Conservation (phyloP, 176 grass and related monocot species). For the Phoenix roebelenii region DNA sequence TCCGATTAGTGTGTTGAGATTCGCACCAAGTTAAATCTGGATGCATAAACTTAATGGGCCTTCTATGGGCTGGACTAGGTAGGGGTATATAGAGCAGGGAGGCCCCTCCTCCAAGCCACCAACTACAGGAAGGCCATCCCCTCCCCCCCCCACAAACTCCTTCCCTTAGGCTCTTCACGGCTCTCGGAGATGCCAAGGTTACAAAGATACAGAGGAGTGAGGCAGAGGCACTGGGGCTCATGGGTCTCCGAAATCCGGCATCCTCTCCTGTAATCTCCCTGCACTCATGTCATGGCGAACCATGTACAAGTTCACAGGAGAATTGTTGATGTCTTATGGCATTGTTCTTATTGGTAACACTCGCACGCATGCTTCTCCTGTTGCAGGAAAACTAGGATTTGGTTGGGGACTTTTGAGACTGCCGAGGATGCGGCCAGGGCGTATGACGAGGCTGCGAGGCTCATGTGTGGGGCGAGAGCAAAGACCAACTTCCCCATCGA, state of each 20-base stretch:
- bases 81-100: too few relatives aligned
- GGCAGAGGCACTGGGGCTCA: constrained; percentile 75
- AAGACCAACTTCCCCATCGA: constrained; percentile 59
- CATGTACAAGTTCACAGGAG: too few relatives aligned
- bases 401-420: constrained; percentile 77
- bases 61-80: too few relatives aligned
- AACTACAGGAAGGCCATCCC: too few relatives aligned
- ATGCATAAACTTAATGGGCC: too few relatives aligned
- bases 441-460: constrained; percentile 80
- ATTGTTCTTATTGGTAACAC: too few relatives aligned
- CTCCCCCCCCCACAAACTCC: too few relatives aligned
- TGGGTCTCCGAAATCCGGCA: constrained; percentile 82
- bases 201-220: constrained; percentile 49
- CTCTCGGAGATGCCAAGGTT: constrained; percentile 39
- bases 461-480: constrained; percentile 57
- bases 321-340: too few relatives aligned
- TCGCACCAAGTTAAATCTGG: too few relatives aligned
- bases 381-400: constrained; percentile 90
- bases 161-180: neutral
- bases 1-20: too few relatives aligned
- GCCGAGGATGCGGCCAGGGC: constrained; percentile 82
- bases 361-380: neutral
- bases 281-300: too few relatives aligned
- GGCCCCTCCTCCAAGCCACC: too few relatives aligned
- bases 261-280: constrained; percentile 35